Evolutionary conservation across 176 grass and related monocot species (phyloP), one percentile per base, ranked within the genome.

Genomic region (Oryza glumipatula): DNA sequence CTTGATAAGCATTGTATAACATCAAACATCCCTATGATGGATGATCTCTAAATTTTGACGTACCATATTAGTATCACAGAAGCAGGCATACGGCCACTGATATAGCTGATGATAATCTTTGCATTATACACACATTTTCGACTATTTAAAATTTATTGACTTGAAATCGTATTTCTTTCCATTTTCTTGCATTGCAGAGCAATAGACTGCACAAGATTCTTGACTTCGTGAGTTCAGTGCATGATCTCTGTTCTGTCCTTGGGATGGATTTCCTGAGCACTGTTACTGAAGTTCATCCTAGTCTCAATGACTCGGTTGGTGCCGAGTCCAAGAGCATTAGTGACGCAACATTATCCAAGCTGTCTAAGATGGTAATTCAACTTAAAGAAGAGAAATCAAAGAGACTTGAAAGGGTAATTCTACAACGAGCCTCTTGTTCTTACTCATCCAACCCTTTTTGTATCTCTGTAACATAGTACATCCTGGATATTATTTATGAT

Each of bases 311-410:
- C 67, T 87, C 85, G 80, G 81, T 90, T 45, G 72, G 83, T 52
- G 84, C 88, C 46, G 87, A 98, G 67, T 95, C 88, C 68, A 98
- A 98, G 83, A 98, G 93, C 84, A 95, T 95, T 71, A 94, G 91
- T 91, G 92, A 95, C 80, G 80, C 84, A 66, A 95, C 96, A 60
- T 35, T 98, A 78, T 82, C 83, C 10, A 92, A 93, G 74, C 85
- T 98, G 41, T 98, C 93, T 74, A 88, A 85, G 70, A 94, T 95
- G 91, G 79, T 95, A 73, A 71, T 66, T 33, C 68, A 81, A 81
- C 91, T 98, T 44, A 73, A 94, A 85, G 91, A 95, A 84, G 91
- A 95, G 68, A 98, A 94, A 78, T 33, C 60, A 30, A 90, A 89
- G 77, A 95, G 89, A 84, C 86, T 98, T 77, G 52, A 73, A 78